Evolutionary conservation across 2,329 filamentous ascomycete genomes (phyloP).

Genomic region (Paracamarosporium sp.): DNA sequence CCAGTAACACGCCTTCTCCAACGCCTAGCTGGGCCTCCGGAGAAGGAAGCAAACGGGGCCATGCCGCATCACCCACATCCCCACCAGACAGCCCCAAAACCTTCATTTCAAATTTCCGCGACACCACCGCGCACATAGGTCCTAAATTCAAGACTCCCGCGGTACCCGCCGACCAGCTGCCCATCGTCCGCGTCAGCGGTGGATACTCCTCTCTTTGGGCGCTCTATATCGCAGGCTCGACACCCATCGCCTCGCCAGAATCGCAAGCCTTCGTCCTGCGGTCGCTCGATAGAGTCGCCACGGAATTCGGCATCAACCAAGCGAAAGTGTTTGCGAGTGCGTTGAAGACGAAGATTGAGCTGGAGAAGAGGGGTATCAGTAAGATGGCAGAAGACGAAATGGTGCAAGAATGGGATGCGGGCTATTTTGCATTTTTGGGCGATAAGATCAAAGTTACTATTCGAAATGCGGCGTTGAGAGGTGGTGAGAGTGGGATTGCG

Average conservation of each 20-base stretch:
- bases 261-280: constrained; percentile 31
- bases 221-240: constrained; percentile 38
- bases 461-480: neutral
- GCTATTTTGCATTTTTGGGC: constrained; percentile 1
- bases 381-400: neutral
- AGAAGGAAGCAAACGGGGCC: neutral
- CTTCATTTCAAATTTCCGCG: constrained; percentile 34
- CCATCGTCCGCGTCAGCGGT: constrained; percentile 39
- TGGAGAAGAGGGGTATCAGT: constrained; percentile 13
- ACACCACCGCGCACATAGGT: neutral
- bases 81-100: constrained; percentile 8
- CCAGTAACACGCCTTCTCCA: neutral
- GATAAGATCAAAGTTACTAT: neutral
- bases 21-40: neutral
- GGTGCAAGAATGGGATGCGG: neutral
- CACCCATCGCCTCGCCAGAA: constrained; percentile 28
- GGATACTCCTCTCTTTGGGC: constrained; percentile 41
- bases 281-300: constrained; percentile 70
- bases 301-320: constrained; percentile 43
- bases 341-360: constrained; percentile 25
- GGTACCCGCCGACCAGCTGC: constrained; percentile 26
- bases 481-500: neutral
- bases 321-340: constrained; percentile 35
- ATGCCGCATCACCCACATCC: neutral
- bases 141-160: neutral